Base-by-base conservation (phyloP, 257 asterid species). In the Nicotiana noctiflora region DNA sequence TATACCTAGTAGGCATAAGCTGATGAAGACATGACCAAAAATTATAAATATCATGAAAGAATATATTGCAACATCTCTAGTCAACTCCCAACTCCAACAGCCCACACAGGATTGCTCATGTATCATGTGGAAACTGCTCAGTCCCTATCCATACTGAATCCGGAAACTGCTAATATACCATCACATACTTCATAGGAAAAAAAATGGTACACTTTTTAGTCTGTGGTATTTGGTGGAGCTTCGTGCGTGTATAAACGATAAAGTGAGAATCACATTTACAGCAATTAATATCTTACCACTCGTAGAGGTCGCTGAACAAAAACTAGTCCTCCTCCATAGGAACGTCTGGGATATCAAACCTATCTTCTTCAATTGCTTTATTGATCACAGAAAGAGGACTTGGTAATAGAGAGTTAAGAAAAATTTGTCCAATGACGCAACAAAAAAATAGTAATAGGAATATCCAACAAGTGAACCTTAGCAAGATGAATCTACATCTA, bases 321-420 rank as follows among this genome's bases (percentile, higher is more conserved):
- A 79, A 55, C 86, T 80, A 93, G 79, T 93, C 97, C 85, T 93
- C 98, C 84, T 94, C 97, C 98, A 93, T 94, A n/a, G 96, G 98
- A 61, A 94, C 98, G 9, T 93, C 68, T 53, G 98, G 98, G 84
- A 94, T 87, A 82, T 93, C 96, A 59, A 90, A 90, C 88, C 96
- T 90, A 86, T 94, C 98, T 88, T 94, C 98, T 84, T 90, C 88
- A 76, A 93, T 89, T 14, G 91, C 80, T 87, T 89, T 93, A 74
- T 87, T 90, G 40, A 92, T 88, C 77, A 92, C 90, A 10, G 92
- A 90, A 68, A 86, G 66, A 55, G 93, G 93, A 46, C 90, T 82
- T 7, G 96, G 97, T 94, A 84, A 80, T 75, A 23, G 6, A 76
- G 44, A 75, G 94, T 92, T 86, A 91, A 91, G 95, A 90, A 84